Conservation (phyloP, 345 rosid genomes). For the Kandelia obovata region DNA sequence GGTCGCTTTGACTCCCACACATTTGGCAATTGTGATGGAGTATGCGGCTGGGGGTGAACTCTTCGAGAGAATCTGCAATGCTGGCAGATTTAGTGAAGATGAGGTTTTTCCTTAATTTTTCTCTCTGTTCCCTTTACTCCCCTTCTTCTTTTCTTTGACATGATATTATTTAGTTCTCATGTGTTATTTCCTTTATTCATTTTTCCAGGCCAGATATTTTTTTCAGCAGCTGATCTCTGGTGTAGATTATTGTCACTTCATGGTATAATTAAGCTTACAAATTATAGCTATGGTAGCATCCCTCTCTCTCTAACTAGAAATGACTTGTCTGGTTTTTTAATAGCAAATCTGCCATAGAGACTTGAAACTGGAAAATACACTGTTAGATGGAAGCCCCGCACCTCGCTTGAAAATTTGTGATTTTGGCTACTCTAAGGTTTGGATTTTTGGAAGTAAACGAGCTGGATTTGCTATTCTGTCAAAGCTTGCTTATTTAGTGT, state of each 20-base stretch:
- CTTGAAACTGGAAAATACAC: conserved; percentile 85
- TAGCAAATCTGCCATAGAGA: conserved; percentile 99
- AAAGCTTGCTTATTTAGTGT: neutral
- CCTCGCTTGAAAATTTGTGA: conserved; percentile 90
- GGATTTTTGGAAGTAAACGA: neutral
- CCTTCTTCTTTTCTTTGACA: neutral
- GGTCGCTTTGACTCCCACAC: conserved; percentile 26
- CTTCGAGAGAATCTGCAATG: conserved; percentile 24
- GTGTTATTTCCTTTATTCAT: conserved; percentile 2
- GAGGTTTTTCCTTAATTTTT: conserved; percentile 8
- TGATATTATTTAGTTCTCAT: neutral
- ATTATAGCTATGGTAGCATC: neutral
- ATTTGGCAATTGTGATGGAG: conserved; percentile 26
- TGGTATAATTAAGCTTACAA: conserved; percentile 41
- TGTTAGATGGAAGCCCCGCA: conserved; percentile 87
- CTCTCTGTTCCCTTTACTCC: neutral
- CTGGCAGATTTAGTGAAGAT: conserved; percentile 30
- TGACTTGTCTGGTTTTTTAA: conserved; percentile 9
- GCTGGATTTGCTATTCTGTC: neutral
- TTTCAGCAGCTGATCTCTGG: conserved; percentile 91
- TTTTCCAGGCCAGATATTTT: conserved; percentile 78
- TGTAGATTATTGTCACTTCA: conserved; percentile 68
- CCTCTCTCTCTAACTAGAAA: neutral
- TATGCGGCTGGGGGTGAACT: conserved; percentile 28
- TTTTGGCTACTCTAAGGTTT: conserved; percentile 92